These are phyloP conservation scores for Paramecium sonneborni DNA, from an alignment of 73 alveolate species.

Conservation along the genomic window DNA sequence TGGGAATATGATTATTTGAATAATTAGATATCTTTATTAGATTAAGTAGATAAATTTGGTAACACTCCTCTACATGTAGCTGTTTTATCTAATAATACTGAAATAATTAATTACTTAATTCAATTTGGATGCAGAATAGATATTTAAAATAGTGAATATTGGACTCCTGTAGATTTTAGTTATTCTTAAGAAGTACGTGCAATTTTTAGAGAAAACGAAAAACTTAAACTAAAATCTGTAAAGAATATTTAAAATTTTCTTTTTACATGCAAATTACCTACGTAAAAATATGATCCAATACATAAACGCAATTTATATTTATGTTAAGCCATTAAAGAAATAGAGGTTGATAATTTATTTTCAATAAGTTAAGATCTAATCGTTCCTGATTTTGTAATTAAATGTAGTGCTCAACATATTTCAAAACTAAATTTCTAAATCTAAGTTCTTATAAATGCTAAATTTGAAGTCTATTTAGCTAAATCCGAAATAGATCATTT, in stretches of 20 bases:
- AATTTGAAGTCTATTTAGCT: constrained; percentile 51
- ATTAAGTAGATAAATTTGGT: constrained; percentile 24
- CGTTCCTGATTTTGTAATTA: constrained; percentile 51
- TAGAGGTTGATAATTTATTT: neutral
- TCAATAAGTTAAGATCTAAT: constrained; percentile 10
- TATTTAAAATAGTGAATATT: constrained; percentile 19
- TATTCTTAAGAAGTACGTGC: neutral
- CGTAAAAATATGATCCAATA: constrained; percentile 1
- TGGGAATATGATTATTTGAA: constrained; percentile 48
- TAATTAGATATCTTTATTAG: neutral
- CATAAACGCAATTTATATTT: neutral
- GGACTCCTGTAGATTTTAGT: constrained; percentile 39
- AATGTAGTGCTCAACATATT: neutral
- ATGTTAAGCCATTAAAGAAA: neutral
- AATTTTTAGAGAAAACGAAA: neutral
- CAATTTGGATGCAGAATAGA: neutral
- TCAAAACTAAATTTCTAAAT: constrained; percentile 53
- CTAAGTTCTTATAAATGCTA: constrained; percentile 13
- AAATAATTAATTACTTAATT: neutral
- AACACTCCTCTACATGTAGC: constrained; percentile 45
- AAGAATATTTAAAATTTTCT: neutral
- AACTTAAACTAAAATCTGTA: neutral
- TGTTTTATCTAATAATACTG: neutral
- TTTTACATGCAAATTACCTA: neutral
- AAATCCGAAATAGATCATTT: neutral